Evolutionary conservation across 495 filamentous ascomycete genomes (phyloP).

Genomic region (Thozetella sp.): DNA sequence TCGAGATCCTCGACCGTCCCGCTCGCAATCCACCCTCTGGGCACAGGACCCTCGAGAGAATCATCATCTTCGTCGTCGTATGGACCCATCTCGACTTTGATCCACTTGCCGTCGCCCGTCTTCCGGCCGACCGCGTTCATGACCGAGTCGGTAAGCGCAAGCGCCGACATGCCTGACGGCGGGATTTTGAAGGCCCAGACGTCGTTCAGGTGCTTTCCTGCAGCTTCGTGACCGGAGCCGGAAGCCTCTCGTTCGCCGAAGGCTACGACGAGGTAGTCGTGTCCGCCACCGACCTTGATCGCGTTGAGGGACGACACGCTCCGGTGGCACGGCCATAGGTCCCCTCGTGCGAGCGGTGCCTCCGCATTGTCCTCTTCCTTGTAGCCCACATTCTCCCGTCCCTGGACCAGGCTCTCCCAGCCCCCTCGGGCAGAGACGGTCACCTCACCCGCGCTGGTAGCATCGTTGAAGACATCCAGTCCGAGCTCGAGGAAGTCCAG

Average conservation of each 20-base stretch:
- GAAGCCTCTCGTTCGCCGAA: slow-evolving; percentile 70
- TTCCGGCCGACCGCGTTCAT: slow-evolving; percentile 53
- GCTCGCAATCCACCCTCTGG: slow-evolving; percentile 49
- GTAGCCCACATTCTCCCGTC: slow-evolving; percentile 24
- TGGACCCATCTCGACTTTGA: slow-evolving; percentile 35
- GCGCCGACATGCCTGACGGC: slow-evolving; percentile 47
- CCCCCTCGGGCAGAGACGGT: slow-evolving; percentile 27
- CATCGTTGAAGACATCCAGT: slow-evolving; percentile 49
- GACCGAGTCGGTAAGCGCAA: slow-evolving; percentile 52
- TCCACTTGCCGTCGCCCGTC: slow-evolving; percentile 55
- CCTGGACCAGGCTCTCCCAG: slow-evolving; percentile 37
- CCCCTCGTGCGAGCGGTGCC: slow-evolving; percentile 20
- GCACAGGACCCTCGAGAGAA: slow-evolving; percentile 37
- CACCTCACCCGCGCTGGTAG: slow-evolving; percentile 36
- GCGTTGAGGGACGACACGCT: slow-evolving; percentile 47
- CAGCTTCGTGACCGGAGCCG: slow-evolving; percentile 61
- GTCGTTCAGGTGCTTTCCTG: slow-evolving; percentile 70
- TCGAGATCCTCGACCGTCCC: slow-evolving; percentile 48
- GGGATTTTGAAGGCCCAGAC: slow-evolving; percentile 74
- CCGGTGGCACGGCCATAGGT: slow-evolving; percentile 41
- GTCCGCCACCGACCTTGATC: slow-evolving; percentile 50
- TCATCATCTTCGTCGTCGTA: slow-evolving; percentile 45
- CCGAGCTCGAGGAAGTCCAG: slow-evolving; percentile 62
- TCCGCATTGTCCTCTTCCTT: slow-evolving; percentile 19
- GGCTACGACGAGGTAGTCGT: slow-evolving; percentile 62